Base-by-base conservation (phyloP, 352 stramenopile species). In the Globisporangium iwayamae region DNA sequence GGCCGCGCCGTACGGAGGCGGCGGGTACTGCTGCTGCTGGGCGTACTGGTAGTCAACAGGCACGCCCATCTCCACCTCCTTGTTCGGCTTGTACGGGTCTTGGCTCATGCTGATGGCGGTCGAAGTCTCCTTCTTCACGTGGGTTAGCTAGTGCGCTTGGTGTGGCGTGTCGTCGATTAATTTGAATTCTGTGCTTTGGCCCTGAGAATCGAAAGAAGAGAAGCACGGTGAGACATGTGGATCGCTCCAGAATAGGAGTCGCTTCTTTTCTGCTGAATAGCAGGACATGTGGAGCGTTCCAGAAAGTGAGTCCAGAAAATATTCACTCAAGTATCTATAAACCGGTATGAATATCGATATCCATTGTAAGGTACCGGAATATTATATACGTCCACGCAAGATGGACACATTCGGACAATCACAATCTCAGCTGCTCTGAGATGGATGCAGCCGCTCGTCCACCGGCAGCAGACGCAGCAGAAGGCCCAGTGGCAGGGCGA, bases 401-500 rank as follows among this genome's bases (percentile, higher is more conserved):
- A 4, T 36, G 20, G 20, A 32, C 14, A 9, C 8, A 10, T 22
- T 48, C 4, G 18, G 16, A 25, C n/a, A 18, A 20, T 30, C 22
- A 18, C 13, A 43, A 18, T 32, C 25, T 48, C 16, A 22, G 4
- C 43, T 48, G 43, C 16, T 48, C 43, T 8, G n/a, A 48, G 43
- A 20, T 22, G 43, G 41, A 47, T 16, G 41, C 14, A 20, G 2
- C 43, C 52, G 43, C 18, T 43, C 32, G 52, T 46, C 52, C 18
- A 58, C 32, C 1, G 52, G 11, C 3, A 18, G 4, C 10, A 58
- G 18, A 13, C 71, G 61, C 32, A 66, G 52, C 4, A 66, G 7
- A 32, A 56, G 14, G 1, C 61, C 61, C n/a, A 98, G 85, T 50
- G 67, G 55, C 22, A 72, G 57, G 16, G 66, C 14, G 8, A 69